phyloP scores from a whole-genome alignment of 2,329 filamentous ascomycete species.

The Pezizomycotina sp. region DNA sequence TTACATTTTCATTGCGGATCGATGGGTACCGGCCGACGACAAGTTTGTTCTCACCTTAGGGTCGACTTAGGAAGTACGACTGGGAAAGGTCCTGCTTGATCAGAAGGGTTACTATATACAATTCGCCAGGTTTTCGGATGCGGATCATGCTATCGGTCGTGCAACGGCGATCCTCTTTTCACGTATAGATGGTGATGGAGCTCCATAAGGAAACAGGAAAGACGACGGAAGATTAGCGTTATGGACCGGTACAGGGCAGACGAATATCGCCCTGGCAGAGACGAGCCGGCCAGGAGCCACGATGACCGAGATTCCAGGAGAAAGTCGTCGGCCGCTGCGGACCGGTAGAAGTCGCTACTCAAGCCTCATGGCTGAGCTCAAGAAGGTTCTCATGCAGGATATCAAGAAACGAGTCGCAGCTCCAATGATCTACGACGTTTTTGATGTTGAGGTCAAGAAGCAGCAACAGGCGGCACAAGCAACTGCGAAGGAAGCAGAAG shows the following conservation, averaged over 20 bases:
- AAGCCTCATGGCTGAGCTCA: slow-evolving; percentile 71
- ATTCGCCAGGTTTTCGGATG: slow-evolving; percentile 71
- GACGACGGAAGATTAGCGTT: slow-evolving; percentile 20
- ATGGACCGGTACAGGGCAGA: slow-evolving; percentile 39
- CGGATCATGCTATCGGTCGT: slow-evolving; percentile 60
- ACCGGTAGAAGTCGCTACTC: too few relatives aligned
- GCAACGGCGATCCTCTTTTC: slow-evolving; percentile 71
- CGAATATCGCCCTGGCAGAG: slow-evolving; percentile 46
- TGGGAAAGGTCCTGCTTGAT: slow-evolving; percentile 74
- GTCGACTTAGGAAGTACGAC: slow-evolving; percentile 65
- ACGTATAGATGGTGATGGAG: slow-evolving; percentile 88
- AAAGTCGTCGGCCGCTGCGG: too few relatives aligned
- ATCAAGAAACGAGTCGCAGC: slow-evolving; percentile 76
- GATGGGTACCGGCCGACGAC: slow-evolving; percentile 69
- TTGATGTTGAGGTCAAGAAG: slow-evolving; percentile 70
- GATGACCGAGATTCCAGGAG: slow-evolving; percentile 16
- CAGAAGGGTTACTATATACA: slow-evolving; percentile 76
- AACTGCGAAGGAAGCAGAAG: slow-evolving; percentile 45
- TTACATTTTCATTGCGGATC: slow-evolving; percentile 77
- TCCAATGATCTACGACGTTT: slow-evolving; percentile 60
- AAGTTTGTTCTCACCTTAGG: slow-evolving; percentile 84
- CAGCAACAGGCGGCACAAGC: slow-evolving; percentile 62
- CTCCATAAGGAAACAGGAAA: slow-evolving; percentile 49
- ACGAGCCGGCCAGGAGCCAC: slow-evolving; percentile 69
- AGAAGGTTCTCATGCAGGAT: slow-evolving; percentile 72